Evolutionary conservation across 139 green algal genomes (phyloP), one percentile per base, ranked within the genome.

Genomic region (Marvania coccoides): DNA sequence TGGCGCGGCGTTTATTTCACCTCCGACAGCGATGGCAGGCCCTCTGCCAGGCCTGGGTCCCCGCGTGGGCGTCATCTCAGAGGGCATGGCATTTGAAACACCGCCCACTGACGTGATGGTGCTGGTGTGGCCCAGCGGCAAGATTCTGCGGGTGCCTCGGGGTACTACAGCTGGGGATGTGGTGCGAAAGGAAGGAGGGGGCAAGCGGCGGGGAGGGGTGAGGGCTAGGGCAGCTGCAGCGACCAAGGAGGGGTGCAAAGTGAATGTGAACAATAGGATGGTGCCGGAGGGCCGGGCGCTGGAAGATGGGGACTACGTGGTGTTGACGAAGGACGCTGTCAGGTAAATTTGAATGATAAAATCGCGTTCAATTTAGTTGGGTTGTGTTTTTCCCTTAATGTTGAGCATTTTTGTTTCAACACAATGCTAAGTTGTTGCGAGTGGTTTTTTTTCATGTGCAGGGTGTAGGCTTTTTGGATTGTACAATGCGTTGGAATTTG

Each of bases 221-320:
- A n/a, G n/a, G n/a, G n/a, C 13, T 47, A 34, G 2, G 47, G 47
- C 31, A 7, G 54, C 30, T 26, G 54, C 29, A 61, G 54, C 54
- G 6, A 6, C 12, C 28, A 8, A 56, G n/a, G 34, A 33, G n/a
- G 24, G 58, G 40, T 23, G 58, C 40, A 51, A 89, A 33, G 81
- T 96, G 38, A 95, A 95, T 63, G 85, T 96, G 14, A 96, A 96
- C 75, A 93, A 93, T 69, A 58, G 69, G 10, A 66, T 94, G 39
- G 88, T 97, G 9, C 72, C 73, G 0, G 79, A 85, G 58, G 66
- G 80, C 34, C 92, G 86, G 10, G 54, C 81, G 12, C 69, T 97
- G 28, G 58, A 75, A 5, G 85, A 95, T 65, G 89, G 88, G 2
- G 91, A 97, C 67, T 83, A 88, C 29, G 67, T 97, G 13, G 87